Conservation (phyloP, 768 basidiomycete genomes). For the Porphyrellus cyaneotinctus region DNA sequence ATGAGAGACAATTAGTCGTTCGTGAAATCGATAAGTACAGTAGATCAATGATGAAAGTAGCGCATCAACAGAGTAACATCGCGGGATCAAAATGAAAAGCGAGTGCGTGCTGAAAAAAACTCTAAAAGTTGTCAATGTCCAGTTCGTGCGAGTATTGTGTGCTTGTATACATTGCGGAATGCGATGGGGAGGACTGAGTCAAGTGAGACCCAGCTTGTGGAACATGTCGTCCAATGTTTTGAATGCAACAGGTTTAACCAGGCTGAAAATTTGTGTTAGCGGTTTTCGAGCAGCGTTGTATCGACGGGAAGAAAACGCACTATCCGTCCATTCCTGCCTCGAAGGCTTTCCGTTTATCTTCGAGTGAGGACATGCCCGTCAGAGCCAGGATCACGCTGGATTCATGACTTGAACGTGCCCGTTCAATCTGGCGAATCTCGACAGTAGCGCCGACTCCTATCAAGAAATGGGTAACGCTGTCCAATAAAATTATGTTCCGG, state of each 20-base stretch:
- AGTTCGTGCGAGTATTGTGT: conserved; percentile 2
- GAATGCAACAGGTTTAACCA: conserved; percentile 96
- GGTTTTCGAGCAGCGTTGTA: not conserved
- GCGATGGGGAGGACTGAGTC: conserved; percentile 15
- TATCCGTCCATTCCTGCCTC: conserved; percentile 94
- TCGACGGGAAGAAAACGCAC: conserved; percentile 47
- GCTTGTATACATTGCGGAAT: conserved; percentile 13
- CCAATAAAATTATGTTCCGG: not conserved
- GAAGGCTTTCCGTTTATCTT: conserved; percentile 89
- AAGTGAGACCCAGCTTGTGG: conserved; percentile 57
- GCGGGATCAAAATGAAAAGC: not conserved
- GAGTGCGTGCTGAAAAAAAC: not conserved
- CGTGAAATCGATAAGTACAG: conserved; percentile 6
- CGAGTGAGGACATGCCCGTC: conserved; percentile 90
- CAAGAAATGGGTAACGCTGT: not conserved
- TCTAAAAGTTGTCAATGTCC: conserved; percentile 12
- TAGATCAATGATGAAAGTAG: conserved; percentile 3
- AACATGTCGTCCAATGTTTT: conserved; percentile 86
- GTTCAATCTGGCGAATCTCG: conserved; percentile 77
- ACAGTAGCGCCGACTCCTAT: conserved; percentile 78
- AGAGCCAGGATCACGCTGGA: conserved; percentile 73
- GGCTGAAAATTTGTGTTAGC: conserved; percentile 39
- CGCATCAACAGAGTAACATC: not conserved
- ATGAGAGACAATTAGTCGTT: conserved; percentile 1
- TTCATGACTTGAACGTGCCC: conserved; percentile 28